These are phyloP conservation scores for Phytophthora tubulina DNA, from an alignment of 352 stramenopile species.

Conservation along the genomic window DNA sequence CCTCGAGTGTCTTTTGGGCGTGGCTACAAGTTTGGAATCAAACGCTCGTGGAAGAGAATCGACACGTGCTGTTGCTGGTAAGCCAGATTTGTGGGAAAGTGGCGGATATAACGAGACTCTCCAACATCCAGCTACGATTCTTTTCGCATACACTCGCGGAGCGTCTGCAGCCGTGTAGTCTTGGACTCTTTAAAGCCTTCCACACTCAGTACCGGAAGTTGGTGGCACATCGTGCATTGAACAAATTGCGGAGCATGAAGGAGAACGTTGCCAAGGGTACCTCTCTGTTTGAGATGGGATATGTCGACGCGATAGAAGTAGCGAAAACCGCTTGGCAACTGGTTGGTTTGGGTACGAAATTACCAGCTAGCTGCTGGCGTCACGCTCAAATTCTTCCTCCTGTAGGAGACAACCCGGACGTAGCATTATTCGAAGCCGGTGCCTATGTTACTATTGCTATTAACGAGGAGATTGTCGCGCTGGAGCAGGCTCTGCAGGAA, in stretches of 20 bases:
- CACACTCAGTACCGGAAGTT: slow-evolving; percentile 23
- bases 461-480: background rate
- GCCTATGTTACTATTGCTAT: background rate
- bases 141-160: background rate
- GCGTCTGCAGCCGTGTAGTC: slow-evolving; percentile 17
- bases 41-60: slow-evolving; percentile 10
- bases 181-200: slow-evolving; percentile 31
- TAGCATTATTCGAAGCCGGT: slow-evolving; percentile 1
- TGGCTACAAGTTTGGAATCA: slow-evolving; percentile 24
- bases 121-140: slow-evolving; percentile 31
- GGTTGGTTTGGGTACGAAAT: slow-evolving; percentile 8
- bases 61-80: slow-evolving; percentile 28
- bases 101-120: slow-evolving; percentile 7
- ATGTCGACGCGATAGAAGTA: slow-evolving; percentile 23
- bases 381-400: slow-evolving; percentile 24
- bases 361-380: slow-evolving; percentile 21
- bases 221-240: slow-evolving; percentile 18
- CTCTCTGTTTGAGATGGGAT: slow-evolving; percentile 12
- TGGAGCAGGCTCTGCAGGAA: slow-evolving; percentile 16
- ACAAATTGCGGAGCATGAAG: slow-evolving; percentile 7
- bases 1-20: slow-evolving; percentile 10
- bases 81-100: slow-evolving; percentile 13
- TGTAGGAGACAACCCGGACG: background rate
- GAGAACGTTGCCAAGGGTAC: background rate
- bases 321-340: slow-evolving; percentile 25